Percentiles rank a stretch among this genome's conserved stretches.
Conservation (phyloP, 805 yeast genomes). For the Barnettozyma sucrosica region DNA sequence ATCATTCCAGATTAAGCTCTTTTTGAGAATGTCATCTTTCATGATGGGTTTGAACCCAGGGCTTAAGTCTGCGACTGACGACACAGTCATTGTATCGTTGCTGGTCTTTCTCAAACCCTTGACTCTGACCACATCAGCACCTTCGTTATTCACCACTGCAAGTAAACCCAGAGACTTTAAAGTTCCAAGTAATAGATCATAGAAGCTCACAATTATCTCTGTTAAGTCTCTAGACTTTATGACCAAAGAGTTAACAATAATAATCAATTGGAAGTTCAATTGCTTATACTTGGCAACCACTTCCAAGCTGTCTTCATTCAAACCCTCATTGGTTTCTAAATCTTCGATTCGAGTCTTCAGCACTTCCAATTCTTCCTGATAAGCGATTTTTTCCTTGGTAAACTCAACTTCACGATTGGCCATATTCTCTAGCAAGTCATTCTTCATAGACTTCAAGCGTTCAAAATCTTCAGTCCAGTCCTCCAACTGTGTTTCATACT, state of each 20-base stretch:
- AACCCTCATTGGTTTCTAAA: conserved; percentile 42
- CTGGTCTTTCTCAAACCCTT: conserved; percentile 61
- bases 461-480: conserved; percentile 24
- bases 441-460: conserved; percentile 38
- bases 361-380: conserved; percentile 45
- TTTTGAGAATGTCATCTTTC: conserved; percentile 31
- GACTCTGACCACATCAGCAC: conserved; percentile 59
- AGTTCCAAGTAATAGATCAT: conserved; percentile 17
- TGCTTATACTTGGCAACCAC: conserved; percentile 18
- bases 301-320: conserved; percentile 23
- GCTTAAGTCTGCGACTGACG: conserved; percentile 30
- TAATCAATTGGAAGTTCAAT: conserved; percentile 27
- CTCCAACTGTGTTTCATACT: conserved; percentile 14
- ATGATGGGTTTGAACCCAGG: conserved; percentile 35
- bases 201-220: conserved; percentile 28
- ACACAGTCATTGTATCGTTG: conserved; percentile 25
- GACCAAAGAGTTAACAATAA: conserved; percentile 26
- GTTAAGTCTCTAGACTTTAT: conserved; percentile 39
- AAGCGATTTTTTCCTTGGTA: conserved; percentile 43
- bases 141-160: conserved; percentile 34
- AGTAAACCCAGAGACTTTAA: conserved; percentile 57
- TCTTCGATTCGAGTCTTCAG: conserved; percentile 41
- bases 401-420: conserved; percentile 57
- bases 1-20: conserved; percentile 43
- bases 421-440: conserved; percentile 63